Conservation (phyloP, 2,329 filamentous ascomycete genomes). For the Shiraia sp. region DNA sequence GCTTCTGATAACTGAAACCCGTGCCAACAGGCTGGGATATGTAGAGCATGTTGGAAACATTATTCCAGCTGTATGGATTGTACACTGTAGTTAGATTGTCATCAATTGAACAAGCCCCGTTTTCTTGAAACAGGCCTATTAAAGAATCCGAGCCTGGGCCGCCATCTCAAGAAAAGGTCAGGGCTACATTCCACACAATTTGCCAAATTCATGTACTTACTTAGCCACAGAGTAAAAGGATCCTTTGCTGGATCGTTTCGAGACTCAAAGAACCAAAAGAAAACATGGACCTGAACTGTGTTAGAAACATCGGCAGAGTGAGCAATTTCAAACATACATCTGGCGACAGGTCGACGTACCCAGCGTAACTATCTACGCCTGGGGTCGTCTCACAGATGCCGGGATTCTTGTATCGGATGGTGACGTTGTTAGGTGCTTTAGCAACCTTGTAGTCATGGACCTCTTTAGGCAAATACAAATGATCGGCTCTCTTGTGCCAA, state of each 20-base stretch:
- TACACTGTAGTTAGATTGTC: slow-evolving; percentile 29
- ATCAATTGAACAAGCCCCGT: slow-evolving; percentile 24
- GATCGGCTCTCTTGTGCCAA: slow-evolving; percentile 22
- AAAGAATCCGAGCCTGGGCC: slow-evolving; percentile 57
- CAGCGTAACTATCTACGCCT: slow-evolving; percentile 54
- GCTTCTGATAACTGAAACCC: slow-evolving; percentile 54
- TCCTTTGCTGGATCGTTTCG: slow-evolving; percentile 52
- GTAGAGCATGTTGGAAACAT: slow-evolving; percentile 64
- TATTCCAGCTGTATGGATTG: slow-evolving; percentile 65
- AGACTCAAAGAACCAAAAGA: slow-evolving; percentile 58
- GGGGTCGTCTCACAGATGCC: slow-evolving; percentile 58
- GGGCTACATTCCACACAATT: too few species aligned
- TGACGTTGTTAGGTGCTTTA: slow-evolving; percentile 49
- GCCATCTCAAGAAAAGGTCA: too few species aligned
- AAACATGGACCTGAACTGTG: slow-evolving; percentile 36
- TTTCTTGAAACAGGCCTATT: slow-evolving; percentile 57
- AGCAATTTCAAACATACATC: slow-evolving; percentile 13
- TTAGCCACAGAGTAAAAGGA: slow-evolving; percentile 57
- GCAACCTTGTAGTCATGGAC: slow-evolving; percentile 51
- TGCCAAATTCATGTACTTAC: too few species aligned
- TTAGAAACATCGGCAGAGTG: slow-evolving; percentile 1
- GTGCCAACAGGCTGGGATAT: slow-evolving; percentile 64
- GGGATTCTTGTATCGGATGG: slow-evolving; percentile 57
- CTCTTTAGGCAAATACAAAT: slow-evolving; percentile 42
- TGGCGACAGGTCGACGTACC: slow-evolving; percentile 45